phyloP scores from a whole-genome alignment of 352 stramenopile genomes.

The Phytopythium ostracodes region DNA sequence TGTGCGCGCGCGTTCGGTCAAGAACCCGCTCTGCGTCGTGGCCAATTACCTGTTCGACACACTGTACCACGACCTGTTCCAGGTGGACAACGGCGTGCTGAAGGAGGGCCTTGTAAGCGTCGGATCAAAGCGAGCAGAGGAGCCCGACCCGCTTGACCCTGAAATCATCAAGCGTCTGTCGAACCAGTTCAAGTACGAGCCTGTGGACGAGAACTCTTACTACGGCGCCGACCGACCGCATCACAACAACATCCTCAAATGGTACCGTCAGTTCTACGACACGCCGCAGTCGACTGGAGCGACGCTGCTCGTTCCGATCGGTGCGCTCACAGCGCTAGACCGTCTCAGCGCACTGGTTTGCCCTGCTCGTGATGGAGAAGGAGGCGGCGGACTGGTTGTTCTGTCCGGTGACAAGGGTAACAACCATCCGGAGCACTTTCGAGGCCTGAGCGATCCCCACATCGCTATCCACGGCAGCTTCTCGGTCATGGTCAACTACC shows the following conservation, averaged over 20 bases:
- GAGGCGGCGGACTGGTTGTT: slow-evolving; percentile 56
- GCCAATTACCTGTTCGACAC: slow-evolving; percentile 96
- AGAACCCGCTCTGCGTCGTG: slow-evolving; percentile 89
- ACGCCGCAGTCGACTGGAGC: slow-evolving; percentile 49
- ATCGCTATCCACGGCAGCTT: slow-evolving; percentile 95
- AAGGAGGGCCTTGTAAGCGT: slow-evolving; percentile 92
- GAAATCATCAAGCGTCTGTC: slow-evolving; percentile 92
- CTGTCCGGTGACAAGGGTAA: slow-evolving; percentile 94
- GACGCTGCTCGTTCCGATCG: slow-evolving; percentile 90
- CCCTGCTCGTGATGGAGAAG: slow-evolving; percentile 7
- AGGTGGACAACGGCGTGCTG: slow-evolving; percentile 78
- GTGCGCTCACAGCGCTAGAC: slow-evolving; percentile 78
- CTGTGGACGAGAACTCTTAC: slow-evolving; percentile 67
- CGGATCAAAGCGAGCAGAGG: slow-evolving; percentile 54
- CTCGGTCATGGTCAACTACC: slow-evolving; percentile 96
- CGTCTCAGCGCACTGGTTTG: slow-evolving; percentile 55
- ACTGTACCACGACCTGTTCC: slow-evolving; percentile 89
- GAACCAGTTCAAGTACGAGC: slow-evolving; percentile 88
- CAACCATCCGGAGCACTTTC: slow-evolving; percentile 92
- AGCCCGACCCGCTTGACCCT: slow-evolving; percentile 85
- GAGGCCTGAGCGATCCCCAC: slow-evolving; percentile 89
- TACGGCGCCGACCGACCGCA: slow-evolving; percentile 72
- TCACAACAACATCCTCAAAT: slow-evolving; percentile 90
- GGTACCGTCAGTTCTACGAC: slow-evolving; percentile 85
- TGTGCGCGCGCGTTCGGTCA: slow-evolving; percentile 45